A percentile compares a stretch with the other conserved stretches of the same genome.
phyloP scores from a whole-genome alignment of 352 stramenopile species.

The Saprolegnia diclina region DNA sequence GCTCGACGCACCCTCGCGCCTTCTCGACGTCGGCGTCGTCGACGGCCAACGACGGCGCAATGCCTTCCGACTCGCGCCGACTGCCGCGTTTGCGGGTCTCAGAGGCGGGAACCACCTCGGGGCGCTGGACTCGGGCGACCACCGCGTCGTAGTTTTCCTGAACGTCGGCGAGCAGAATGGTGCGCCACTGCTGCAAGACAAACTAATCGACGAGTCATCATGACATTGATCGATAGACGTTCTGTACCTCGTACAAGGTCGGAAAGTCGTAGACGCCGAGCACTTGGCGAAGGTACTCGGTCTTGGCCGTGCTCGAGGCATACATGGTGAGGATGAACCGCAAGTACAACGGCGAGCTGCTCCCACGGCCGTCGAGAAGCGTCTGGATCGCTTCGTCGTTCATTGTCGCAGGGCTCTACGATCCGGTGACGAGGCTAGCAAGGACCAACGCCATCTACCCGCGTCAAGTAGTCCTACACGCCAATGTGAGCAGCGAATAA shows the following conservation, averaged over 20 bases:
- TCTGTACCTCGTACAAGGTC: conserved; percentile 42
- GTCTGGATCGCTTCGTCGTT: conserved; percentile 39
- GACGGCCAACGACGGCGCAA: neutral
- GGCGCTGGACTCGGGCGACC: neutral
- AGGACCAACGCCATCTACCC: neutral
- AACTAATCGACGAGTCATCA: neutral
- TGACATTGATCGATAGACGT: neutral
- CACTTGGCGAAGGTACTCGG: conserved; percentile 19
- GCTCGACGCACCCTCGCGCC: conserved; percentile 50
- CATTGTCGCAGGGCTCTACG: conserved; percentile 24
- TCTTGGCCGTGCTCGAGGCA: conserved; percentile 29
- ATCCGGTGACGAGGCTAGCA: neutral
- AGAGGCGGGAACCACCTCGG: neutral
- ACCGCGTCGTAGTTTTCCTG: conserved; percentile 24
- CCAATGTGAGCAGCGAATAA: too few relatives aligned
- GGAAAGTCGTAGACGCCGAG: conserved; percentile 41
- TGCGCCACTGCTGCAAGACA: conserved; percentile 72
- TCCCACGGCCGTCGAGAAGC: conserved; percentile 45
- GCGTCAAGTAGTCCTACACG: conserved; percentile 14
- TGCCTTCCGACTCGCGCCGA: conserved; percentile 17
- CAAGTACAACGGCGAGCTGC: conserved; percentile 62
- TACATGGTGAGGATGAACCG: conserved; percentile 28
- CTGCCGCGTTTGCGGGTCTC: conserved; percentile 20
- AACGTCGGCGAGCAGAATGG: conserved; percentile 55
- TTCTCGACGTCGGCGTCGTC: conserved; percentile 46